phyloP scores from a whole-genome alignment of 1,139 yeast genomes.

The Wickerhamomyces sp. region DNA sequence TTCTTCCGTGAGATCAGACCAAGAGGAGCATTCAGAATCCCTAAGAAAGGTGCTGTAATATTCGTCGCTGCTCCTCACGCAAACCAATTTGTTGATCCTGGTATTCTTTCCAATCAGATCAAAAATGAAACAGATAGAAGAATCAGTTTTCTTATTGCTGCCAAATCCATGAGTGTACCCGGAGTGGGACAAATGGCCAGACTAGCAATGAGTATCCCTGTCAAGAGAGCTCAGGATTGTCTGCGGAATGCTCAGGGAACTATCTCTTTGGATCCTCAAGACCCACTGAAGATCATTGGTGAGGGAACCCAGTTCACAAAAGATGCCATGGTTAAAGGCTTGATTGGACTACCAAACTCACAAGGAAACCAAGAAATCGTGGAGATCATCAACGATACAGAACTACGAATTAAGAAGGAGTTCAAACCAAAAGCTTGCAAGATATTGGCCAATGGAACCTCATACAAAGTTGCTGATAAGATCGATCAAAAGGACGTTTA shows the following conservation, averaged over 20 bases:
- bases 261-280: conserved; percentile 42
- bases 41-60: conserved; percentile 78
- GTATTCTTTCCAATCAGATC: conserved; percentile 78
- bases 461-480: conserved; percentile 70
- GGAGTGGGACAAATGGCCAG: conserved; percentile 75
- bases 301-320: conserved; percentile 60
- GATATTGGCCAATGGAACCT: conserved; percentile 47
- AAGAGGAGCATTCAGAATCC: conserved; percentile 86
- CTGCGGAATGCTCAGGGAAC: conserved; percentile 57
- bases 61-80: conserved; percentile 98
- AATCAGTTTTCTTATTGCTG: conserved; percentile 84
- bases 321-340: conserved; percentile 63
- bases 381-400: conserved; percentile 69
- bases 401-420: conserved; percentile 64
- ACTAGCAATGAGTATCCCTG: conserved; percentile 81
- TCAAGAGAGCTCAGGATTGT: conserved; percentile 85
- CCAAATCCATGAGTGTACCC: conserved; percentile 60
- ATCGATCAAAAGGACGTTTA: conserved; percentile 84
- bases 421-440: conserved; percentile 46
- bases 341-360: conserved; percentile 73
- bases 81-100: conserved; percentile 92
- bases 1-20: conserved; percentile 89
- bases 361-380: conserved; percentile 73
- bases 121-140: conserved; percentile 66
- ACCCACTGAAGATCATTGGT: conserved; percentile 55